Evolutionary conservation across 768 basidiomycete genomes (phyloP), one percentile per base, ranked within the genome.

Genomic region (Rhizopogon rudus): DNA sequence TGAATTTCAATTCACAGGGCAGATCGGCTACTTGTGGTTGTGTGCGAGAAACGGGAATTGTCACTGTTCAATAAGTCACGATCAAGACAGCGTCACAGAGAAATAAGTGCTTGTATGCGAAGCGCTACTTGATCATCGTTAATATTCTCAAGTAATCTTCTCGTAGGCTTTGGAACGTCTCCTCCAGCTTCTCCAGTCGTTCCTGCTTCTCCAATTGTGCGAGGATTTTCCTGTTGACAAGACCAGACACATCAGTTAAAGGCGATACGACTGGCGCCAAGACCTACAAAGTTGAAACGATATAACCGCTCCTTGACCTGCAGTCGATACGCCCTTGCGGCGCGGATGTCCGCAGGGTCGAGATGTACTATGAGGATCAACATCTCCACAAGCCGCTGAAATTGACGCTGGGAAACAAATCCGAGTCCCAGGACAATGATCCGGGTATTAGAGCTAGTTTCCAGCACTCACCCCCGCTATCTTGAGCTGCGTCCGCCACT

Each of bases 291-390:
- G 73, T 98, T 99, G 73, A 98, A 98, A 20, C 93, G 81, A 65
- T 91, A 98, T 43, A 99, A 71, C 39, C 97, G 82, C 69, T 97
- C 93, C 72, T 99, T 99, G 65, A 96, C 93, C 69, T 93, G 89
- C 33, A 99, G 69, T 51, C 96, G 78, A 69, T 88, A 97, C 9
- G 87, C 84, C 51, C 77, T 82, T 61, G 76, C 69, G 25, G 76
- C 74, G 25, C 73, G 75, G 51, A 72, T 59, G 63, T 95, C 86
- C 3, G 71, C 63, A 5, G 81, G 76, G 61, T 93, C 83, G 57
- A 96, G 72, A 35, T 83, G 81, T 52, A 83, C 67, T 52, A 83
- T 67, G 58, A 95, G 77, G 50, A 91, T 81, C 25, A 97, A 75
- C 91, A 97, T 97, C 72, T 99, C 97, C 40, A 91, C 73, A 22